Evolutionary conservation across 2,329 filamentous ascomycete genomes (phyloP).

Genomic region (Xylaria sp.): DNA sequence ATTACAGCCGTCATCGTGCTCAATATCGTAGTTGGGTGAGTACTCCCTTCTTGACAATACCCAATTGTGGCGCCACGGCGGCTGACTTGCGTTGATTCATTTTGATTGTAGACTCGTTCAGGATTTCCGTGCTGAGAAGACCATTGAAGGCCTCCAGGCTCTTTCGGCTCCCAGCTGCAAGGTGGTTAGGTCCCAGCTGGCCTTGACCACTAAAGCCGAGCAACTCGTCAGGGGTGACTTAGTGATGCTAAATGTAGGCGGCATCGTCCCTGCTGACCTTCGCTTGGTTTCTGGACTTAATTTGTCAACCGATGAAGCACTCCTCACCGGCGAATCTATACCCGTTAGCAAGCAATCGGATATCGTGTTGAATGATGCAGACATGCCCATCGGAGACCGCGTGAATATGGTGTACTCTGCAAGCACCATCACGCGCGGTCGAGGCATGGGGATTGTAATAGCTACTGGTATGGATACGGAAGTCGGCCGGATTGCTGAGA

Average conservation of each 20-base stretch:
- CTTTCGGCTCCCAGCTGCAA: conserved; percentile 69
- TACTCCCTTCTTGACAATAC: conserved; percentile 32
- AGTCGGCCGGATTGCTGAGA: conserved; percentile 78
- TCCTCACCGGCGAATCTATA: conserved; percentile 78
- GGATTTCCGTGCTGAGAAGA: conserved; percentile 71
- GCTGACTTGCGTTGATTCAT: conserved; percentile 19
- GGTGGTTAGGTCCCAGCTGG: conserved; percentile 64
- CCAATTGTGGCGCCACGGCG: not conserved
- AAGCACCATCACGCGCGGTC: conserved; percentile 77
- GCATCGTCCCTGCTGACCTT: conserved; percentile 76
- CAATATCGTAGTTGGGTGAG: conserved; percentile 74
- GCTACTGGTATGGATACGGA: conserved; percentile 79
- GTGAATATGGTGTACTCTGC: conserved; percentile 78
- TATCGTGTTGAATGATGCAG: conserved; percentile 61
- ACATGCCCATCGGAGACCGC: conserved; percentile 74
- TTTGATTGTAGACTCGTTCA: conserved; percentile 62
- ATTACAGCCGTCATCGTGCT: conserved; percentile 73
- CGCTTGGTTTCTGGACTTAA: conserved; percentile 75
- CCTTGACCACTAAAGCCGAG: conserved; percentile 65
- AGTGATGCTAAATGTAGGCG: conserved; percentile 70
- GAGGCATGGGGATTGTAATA: conserved; percentile 75
- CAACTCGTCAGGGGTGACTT: conserved; percentile 74
- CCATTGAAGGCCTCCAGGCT: conserved; percentile 69
- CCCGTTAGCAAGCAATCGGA: conserved; percentile 74
- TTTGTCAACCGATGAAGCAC: conserved; percentile 78